phyloP scores from a whole-genome alignment of 495 filamentous ascomycete genomes.

The Aspergillus asperescens region DNA sequence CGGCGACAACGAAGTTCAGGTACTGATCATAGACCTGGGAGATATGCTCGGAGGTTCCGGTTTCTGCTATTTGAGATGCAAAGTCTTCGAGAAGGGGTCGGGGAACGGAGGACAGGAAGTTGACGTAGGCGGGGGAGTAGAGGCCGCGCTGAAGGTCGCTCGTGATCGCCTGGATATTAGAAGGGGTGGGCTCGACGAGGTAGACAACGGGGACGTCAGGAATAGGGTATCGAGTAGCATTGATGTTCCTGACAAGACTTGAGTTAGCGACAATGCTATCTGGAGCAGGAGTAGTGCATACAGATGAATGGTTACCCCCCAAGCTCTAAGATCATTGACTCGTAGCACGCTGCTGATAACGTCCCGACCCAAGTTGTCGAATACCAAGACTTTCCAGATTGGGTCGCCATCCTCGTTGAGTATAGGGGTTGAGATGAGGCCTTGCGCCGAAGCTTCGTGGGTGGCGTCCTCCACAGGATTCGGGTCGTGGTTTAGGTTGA shows the following conservation, averaged over 20 bases:
- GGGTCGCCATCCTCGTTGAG: constrained; percentile 82
- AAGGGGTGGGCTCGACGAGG: constrained; percentile 78
- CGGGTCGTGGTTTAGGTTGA: constrained; percentile 82
- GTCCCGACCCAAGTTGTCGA: constrained; percentile 64
- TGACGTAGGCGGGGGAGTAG: constrained; percentile 93
- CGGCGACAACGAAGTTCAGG: constrained; percentile 92
- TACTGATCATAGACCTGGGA: constrained; percentile 96
- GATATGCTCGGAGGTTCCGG: constrained; percentile 79
- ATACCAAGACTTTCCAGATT: constrained; percentile 69
- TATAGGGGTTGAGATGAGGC: constrained; percentile 69
- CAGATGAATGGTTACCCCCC: constrained; percentile 97
- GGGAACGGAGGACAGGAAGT: constrained; percentile 93
- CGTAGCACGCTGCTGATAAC: constrained; percentile 89
- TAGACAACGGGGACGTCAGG: constrained; percentile 97
- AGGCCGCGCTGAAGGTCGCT: constrained; percentile 78
- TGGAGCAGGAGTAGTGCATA: constrained; percentile 26
- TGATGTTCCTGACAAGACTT: constrained; percentile 58
- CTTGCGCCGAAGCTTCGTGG: constrained; percentile 51
- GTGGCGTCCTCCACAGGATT: constrained; percentile 50
- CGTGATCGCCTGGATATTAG: constrained; percentile 80
- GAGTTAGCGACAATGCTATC: not conserved
- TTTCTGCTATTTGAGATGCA: constrained; percentile 76
- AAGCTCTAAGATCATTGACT: constrained; percentile 84
- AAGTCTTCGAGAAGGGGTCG: constrained; percentile 93
- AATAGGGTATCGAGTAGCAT: constrained; percentile 78